Evolutionary conservation across 805 yeast genomes (phyloP).

Genomic region (Starmerella bombi): DNA sequence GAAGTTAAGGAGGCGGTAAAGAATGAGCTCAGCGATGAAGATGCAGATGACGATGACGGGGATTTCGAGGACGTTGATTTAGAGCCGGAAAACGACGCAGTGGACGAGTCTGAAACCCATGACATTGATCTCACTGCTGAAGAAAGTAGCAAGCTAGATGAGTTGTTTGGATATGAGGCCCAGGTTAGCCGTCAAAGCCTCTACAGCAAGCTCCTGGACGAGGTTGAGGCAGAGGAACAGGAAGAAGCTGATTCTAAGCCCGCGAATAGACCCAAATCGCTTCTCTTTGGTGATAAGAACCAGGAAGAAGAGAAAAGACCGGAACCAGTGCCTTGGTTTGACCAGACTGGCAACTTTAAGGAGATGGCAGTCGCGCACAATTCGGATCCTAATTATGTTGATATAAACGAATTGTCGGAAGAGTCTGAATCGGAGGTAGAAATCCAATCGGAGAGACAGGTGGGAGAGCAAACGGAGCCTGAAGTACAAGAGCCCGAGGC

Average conservation of each 20-base stretch:
- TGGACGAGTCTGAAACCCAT: neutral
- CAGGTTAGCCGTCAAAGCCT: conserved; percentile 20
- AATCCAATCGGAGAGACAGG: no score
- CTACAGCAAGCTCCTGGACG: conserved; percentile 13
- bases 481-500: neutral
- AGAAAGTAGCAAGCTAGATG: conserved; percentile 9
- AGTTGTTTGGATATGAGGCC: conserved; percentile 22
- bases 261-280: neutral
- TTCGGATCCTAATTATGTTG: conserved; percentile 25
- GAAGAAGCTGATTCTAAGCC: neutral
- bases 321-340: conserved; percentile 13
- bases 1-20: conserved; percentile 3
- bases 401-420: conserved; percentile 32
- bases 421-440: conserved; percentile 4
- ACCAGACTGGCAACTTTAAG: conserved; percentile 1
- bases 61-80: conserved; percentile 47
- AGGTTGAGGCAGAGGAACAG: conserved; percentile 7
- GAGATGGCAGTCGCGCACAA: conserved; percentile 7
- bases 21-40: conserved; percentile 29
- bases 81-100: neutral
- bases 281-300: conserved; percentile 8
- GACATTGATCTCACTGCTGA: conserved; percentile 7
- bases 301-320: neutral
- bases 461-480: neutral
- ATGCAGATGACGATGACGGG: conserved; percentile 51